These are phyloP conservation scores for Triadica sebifera DNA, from an alignment of 345 rosid species.

Conservation along the genomic window DNA sequence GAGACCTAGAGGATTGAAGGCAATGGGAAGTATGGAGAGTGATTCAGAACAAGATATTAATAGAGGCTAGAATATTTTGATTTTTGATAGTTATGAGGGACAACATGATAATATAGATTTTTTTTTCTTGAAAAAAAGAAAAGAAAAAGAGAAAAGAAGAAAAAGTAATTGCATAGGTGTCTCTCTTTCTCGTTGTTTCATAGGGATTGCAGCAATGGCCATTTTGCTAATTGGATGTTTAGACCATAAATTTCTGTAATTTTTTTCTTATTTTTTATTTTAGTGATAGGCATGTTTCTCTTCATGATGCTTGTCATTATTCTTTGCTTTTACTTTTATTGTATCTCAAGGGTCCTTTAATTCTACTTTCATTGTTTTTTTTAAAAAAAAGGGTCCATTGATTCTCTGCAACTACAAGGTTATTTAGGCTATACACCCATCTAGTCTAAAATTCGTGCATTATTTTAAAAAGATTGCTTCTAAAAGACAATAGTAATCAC, in stretches of 20 bases:
- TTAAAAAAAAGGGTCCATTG: too few species aligned
- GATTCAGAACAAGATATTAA: slow-evolving; percentile 46
- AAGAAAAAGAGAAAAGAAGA: not conserved
- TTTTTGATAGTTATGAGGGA: slow-evolving; percentile 13
- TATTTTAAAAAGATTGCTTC: too few species aligned
- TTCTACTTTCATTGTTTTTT: too few species aligned
- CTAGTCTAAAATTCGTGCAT: too few species aligned
- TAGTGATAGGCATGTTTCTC: not conserved
- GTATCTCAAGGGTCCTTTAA: not conserved
- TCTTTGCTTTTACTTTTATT: not conserved
- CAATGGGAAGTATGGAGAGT: slow-evolving; percentile 66
- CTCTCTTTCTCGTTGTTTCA: not conserved
- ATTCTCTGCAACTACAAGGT: too few species aligned
- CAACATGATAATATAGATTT: not conserved
- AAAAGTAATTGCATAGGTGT: slow-evolving; percentile 5
- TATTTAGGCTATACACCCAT: too few species aligned
- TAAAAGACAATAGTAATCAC: too few species aligned
- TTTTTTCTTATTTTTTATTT: not conserved
- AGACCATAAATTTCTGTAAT: not conserved
- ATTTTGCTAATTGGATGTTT: not conserved
- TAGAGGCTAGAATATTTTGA: not conserved
- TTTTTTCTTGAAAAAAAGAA: not conserved
- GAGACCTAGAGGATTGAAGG: slow-evolving; percentile 75
- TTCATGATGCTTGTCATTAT: not conserved
- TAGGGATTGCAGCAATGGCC: not conserved